phyloP scores from a whole-genome alignment of 768 basidiomycete species.

The Boletus rubroflammeus region DNA sequence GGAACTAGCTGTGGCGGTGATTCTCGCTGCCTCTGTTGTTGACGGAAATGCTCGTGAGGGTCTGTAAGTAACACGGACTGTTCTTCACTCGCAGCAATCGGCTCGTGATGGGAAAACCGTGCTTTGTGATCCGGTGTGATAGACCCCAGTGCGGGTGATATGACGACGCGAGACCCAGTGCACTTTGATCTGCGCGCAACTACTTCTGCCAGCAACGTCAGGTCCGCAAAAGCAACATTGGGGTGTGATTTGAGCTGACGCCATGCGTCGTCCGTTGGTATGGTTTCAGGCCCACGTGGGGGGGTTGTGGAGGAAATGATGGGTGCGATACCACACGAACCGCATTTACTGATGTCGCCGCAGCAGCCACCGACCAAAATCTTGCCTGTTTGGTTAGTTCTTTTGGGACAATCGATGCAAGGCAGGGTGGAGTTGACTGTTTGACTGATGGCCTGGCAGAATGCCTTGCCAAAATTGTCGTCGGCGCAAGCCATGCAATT shows the following conservation, averaged over 20 bases:
- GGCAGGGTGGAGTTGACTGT: conserved; percentile 49
- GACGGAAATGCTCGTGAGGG: conserved; percentile 50
- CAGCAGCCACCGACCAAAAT: conserved; percentile 36
- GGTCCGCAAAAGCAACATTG: conserved; percentile 80
- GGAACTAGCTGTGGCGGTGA: conserved; percentile 55
- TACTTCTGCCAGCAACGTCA: conserved; percentile 82
- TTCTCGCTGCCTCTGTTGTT: conserved; percentile 38
- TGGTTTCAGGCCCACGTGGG: conserved; percentile 42
- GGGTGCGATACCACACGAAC: conserved; percentile 33
- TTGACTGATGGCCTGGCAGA: conserved; percentile 72
- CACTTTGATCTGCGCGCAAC: conserved; percentile 81
- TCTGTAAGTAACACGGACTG: conserved; percentile 48
- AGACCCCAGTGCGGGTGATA: conserved; percentile 51
- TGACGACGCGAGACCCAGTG: conserved; percentile 61
- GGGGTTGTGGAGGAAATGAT: conserved; percentile 22
- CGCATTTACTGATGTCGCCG: conserved; percentile 31
- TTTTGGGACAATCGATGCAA: conserved; percentile 56
- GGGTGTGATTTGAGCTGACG: conserved; percentile 83
- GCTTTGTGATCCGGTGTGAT: conserved; percentile 44
- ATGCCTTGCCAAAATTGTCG: conserved; percentile 84
- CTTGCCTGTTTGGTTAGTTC: conserved; percentile 23
- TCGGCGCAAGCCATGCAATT: conserved; percentile 85
- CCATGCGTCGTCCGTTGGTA: conserved; percentile 83
- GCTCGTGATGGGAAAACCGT: conserved; percentile 9
- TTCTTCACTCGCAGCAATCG: conserved; percentile 19